Base-by-base conservation (phyloP, 1,284 basidiomycete genomes). In the Microbotryum scabiosae region DNA sequence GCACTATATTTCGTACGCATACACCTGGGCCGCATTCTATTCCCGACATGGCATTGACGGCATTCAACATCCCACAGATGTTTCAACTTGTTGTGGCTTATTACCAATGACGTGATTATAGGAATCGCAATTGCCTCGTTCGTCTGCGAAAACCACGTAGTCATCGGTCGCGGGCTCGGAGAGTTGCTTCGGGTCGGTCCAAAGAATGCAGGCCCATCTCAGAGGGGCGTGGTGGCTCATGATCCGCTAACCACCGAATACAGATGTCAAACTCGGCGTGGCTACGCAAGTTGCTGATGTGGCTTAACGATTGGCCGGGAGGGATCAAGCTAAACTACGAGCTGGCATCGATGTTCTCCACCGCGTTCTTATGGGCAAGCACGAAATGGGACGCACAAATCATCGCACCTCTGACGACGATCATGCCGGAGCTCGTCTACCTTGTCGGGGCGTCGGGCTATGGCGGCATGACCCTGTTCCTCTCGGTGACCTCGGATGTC, bases 281-380 rank as follows among this genome's bases (percentile, higher is more conserved):
- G 57, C 73, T 86, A n/a, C 79, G 80, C 51, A 77, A 77, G 21
- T 78, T 81, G 0, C 78, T 96, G 1, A 69, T 79, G 2, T 97
- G 93, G 93, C 80, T 98, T 5, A 87, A 94, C 73, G 84, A 86
- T 60, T 98, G 96, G 93, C 94, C 94, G 0, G 90, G 87, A 0
- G 94, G 96, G 1, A 77, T 98, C 49, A 98, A 98, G 76, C 84
- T 98, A 61, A 98, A 98, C 73, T 90, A 90, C 0, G 90, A 97
- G 68, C 54, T 68, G 14, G 88, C 90, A 68, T 78, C 80, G 21
- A 88, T 94, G 71, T 88, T 91, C 69, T 84, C 85, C 41, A 81
- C 84, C 61, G 79, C 82, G 0, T 85, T 93, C 59, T 78, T 84
- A 1, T 80, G 81, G 26, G 66, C 85, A 5, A 81, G 88, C 7